These are phyloP conservation scores for Sanguinoderma infundibulare DNA, from an alignment of 1,284 basidiomycete species.

Conservation along the genomic window DNA sequence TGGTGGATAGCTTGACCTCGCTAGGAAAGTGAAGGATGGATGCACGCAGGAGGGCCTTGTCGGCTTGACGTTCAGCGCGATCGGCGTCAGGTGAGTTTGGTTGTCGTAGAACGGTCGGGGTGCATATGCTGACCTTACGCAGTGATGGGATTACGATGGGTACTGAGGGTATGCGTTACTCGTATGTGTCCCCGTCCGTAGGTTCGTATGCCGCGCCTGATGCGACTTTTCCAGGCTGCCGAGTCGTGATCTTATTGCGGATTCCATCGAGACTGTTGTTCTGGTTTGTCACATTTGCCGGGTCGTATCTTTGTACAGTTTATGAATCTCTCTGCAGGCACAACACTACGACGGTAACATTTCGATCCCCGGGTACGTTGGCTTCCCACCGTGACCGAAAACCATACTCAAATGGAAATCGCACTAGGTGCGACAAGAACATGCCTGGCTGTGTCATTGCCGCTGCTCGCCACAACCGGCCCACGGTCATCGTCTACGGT, in stretches of 20 bases:
- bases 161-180: slow-evolving; percentile 85
- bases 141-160: slow-evolving; percentile 88
- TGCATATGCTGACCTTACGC: neutral
- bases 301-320: neutral
- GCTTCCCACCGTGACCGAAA: neutral
- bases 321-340: slow-evolving; percentile 48
- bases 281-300: neutral
- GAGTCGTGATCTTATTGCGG: slow-evolving; percentile 89
- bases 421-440: slow-evolving; percentile 80
- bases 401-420: neutral
- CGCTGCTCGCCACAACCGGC: slow-evolving; percentile 82
- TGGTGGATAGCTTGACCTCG: slow-evolving; percentile 68
- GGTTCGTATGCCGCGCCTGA: neutral
- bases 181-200: slow-evolving; percentile 49
- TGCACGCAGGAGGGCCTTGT: slow-evolving; percentile 78
- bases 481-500: slow-evolving; percentile 86
- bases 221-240: slow-evolving; percentile 62
- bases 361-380: slow-evolving; percentile 63
- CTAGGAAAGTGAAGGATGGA: slow-evolving; percentile 75
- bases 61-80: slow-evolving; percentile 80
- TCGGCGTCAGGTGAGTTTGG: slow-evolving; percentile 69
- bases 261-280: slow-evolving; percentile 83
- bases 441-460: slow-evolving; percentile 93
- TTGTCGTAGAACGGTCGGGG: neutral
- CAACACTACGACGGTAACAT: slow-evolving; percentile 91